Base-by-base conservation (phyloP, 129 eudicot genomes). In the Flaveria bidentis region DNA sequence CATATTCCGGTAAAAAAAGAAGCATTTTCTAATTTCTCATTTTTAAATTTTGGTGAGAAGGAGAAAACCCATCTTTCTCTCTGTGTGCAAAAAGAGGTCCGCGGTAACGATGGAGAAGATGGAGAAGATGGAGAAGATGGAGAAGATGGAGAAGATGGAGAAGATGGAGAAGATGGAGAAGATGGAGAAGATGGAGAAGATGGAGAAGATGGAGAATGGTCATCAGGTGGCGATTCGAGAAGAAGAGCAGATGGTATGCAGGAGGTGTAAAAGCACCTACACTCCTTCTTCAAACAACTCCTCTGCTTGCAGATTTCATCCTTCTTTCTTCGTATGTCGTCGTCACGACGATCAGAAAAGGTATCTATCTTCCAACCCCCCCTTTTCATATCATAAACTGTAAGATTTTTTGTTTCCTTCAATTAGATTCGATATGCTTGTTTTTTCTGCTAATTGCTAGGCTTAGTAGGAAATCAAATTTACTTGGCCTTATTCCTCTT, bases 301-400 rank as follows among this genome's bases (percentile, higher is more conserved):
- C 16, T 77, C 91, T 9, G 86, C 96, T 11, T 92, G 97, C 83
- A 89, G 92, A 17, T 93, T 86, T 16, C 98, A 93, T 72, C 95
- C 96, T 78, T 88, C 96, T 26, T 93, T 93, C 88, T 93, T 93
- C 75, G 97, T 93, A 64, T 93, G 98, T 41, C 92, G 97, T 41
- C 98, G 98, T 84, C 98, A 93, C 86, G 98, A 93, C 53, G 98
- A 93, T 88, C 98, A 93, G 78, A 93, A 80, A 76, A 85, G 97
- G 97, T 88, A 83, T 12, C 50, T 45, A 14, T 16, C 45, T 2
- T 14, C 16, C 15, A 39, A 23, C 33, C 30, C 30, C 3, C 23
- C 23, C 20, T 57, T 56, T 20, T 9, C 14, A 39, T 26, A 26
- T 26, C 30, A 25, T 25, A 25, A 25, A 25, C 2, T 1, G 28